These are phyloP conservation scores for Trametes pubescens DNA, from an alignment of 1,284 basidiomycete species.

Conservation along the genomic window DNA sequence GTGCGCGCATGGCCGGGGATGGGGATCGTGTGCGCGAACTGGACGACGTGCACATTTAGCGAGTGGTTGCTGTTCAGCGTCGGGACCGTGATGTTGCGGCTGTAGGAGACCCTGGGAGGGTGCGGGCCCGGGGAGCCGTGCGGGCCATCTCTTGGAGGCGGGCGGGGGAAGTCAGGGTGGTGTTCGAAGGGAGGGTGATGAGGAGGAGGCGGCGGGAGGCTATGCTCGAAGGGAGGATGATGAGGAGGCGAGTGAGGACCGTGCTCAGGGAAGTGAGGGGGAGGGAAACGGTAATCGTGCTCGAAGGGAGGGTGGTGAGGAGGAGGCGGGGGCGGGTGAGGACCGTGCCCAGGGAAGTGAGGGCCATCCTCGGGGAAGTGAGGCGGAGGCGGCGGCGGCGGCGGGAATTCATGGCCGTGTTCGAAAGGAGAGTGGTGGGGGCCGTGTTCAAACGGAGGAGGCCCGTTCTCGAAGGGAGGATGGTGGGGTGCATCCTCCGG, in stretches of 20 bases:
- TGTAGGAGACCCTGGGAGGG: constrained; percentile 48
- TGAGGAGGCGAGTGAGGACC: constrained; percentile 10
- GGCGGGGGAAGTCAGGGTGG: not conserved
- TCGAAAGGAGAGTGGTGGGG: too few relatives aligned
- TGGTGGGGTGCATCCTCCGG: constrained; percentile 5
- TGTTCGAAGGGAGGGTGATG: constrained; percentile 14
- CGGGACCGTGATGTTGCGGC: constrained; percentile 54
- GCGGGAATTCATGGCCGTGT: not conserved
- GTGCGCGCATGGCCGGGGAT: constrained; percentile 30
- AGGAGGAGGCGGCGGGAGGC: not conserved
- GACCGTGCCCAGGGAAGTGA: not conserved
- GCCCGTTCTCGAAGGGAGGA: not conserved
- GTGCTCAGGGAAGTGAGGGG: not conserved
- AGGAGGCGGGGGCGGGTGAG: not conserved
- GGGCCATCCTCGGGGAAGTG: not conserved
- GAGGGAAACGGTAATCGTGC: not conserved
- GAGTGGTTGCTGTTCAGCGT: constrained; percentile 60
- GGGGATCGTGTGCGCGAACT: constrained; percentile 52
- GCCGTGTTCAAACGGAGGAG: constrained; percentile 1
- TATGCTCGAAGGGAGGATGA: not conserved
- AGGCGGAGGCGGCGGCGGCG: not conserved
- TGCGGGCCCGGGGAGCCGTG: not conserved
- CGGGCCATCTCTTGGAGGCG: not conserved
- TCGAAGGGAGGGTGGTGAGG: constrained; percentile 1
- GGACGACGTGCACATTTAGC: constrained; percentile 59